Percentiles rank a stretch among this genome's conserved stretches.
Conservation (phyloP, 164 flowering plant species). For the Vitis rotundifolia region DNA sequence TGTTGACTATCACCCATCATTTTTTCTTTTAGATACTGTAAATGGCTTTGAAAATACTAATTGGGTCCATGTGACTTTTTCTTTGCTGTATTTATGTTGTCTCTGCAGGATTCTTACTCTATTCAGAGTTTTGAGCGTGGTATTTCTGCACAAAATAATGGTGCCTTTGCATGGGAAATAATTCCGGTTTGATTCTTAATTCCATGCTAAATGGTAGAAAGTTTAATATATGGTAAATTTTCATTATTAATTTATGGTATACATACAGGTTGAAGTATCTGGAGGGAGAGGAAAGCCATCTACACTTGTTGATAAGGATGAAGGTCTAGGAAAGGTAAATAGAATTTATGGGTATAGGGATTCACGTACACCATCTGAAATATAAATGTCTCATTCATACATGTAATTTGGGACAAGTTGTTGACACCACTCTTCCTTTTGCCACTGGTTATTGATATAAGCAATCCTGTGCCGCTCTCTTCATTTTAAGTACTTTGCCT, state of each 20-base stretch:
- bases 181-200: constrained; percentile 42
- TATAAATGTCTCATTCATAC: too few species aligned
- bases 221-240: neutral
- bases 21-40: neutral
- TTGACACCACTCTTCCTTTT: too few species aligned
- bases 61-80: neutral
- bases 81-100: neutral
- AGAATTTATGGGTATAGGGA: neutral
- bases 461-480: too few species aligned
- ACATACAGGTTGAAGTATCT: constrained; percentile 64
- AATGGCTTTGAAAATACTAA: too few species aligned
- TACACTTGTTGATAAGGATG: constrained; percentile 60
- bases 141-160: constrained; percentile 48
- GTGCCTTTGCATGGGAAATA: constrained; percentile 62
- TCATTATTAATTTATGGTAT: constrained; percentile 3
- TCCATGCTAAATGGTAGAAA: neutral
- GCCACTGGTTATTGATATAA: too few species aligned
- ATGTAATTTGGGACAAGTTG: too few species aligned
- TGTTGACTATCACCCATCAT: neutral
- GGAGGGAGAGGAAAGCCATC: constrained; percentile 69
- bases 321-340: constrained; percentile 72
- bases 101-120: constrained; percentile 52
- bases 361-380: neutral
- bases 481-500: neutral
- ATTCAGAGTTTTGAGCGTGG: constrained; percentile 62